Conservation (phyloP, 2,329 filamentous ascomycete genomes). For the Ceratocystis ficicola region DNA sequence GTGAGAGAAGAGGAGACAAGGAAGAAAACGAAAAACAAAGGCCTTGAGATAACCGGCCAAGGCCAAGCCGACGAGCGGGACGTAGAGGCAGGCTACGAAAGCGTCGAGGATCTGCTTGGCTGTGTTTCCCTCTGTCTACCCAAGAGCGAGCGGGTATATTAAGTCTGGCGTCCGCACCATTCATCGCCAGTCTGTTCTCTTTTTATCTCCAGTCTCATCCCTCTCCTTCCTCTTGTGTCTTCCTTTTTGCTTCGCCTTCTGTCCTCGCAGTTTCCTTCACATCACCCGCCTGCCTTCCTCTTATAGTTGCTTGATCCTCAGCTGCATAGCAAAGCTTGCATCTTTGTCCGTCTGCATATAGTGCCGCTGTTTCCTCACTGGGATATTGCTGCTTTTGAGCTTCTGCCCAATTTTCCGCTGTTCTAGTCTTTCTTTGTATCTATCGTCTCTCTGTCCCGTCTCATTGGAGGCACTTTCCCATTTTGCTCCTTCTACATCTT, state of each 20-base stretch:
- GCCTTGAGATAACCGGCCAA: neutral
- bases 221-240: neutral
- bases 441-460: neutral
- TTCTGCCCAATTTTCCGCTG: neutral
- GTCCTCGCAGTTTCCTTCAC: neutral
- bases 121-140: neutral
- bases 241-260: neutral
- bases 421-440: neutral
- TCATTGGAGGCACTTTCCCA: constrained; percentile 6
- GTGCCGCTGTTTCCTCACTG: neutral
- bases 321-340: neutral
- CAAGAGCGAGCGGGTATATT: constrained; percentile 7
- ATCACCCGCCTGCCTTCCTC: neutral
- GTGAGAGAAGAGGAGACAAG: neutral
- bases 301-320: neutral
- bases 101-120: constrained; percentile 1
- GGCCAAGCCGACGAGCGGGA: neutral
- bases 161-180: neutral
- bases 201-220: neutral
- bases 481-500: neutral
- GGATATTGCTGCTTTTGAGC: neutral
- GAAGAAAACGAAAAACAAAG: neutral
- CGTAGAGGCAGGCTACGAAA: neutral
- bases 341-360: neutral
- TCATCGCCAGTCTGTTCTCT: neutral